A percentile compares a stretch with the other conserved stretches of the same genome.
Evolutionary conservation across 2,329 filamentous ascomycete genomes (phyloP).

Genomic region (Chalara sp.): DNA sequence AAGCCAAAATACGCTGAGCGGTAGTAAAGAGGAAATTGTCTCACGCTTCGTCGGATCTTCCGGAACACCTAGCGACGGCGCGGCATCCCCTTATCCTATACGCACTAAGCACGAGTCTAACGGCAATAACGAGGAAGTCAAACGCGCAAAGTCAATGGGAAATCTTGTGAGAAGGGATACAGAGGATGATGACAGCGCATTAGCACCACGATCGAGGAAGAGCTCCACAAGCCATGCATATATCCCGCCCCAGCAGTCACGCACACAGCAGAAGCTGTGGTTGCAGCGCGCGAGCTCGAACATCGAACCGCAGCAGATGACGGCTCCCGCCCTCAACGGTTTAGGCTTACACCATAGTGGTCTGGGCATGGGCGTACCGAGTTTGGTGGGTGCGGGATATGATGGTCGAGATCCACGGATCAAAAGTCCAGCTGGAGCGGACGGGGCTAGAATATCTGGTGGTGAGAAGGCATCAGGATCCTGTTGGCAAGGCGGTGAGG

Average conservation of each 20-base stretch:
- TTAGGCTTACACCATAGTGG: constrained; percentile 6
- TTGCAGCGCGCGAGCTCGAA: constrained; percentile 66
- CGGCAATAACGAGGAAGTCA: constrained; percentile 15
- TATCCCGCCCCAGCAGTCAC: constrained; percentile 42
- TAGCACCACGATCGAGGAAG: constrained; percentile 35
- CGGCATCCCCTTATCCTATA: neutral
- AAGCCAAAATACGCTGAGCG: constrained; percentile 13
- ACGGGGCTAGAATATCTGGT: constrained; percentile 70
- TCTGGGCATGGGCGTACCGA: constrained; percentile 14
- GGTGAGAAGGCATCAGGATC: constrained; percentile 65
- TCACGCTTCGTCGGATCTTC: constrained; percentile 53
- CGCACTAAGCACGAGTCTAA: constrained; percentile 4
- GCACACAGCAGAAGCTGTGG: constrained; percentile 71
- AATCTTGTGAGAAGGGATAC: constrained; percentile 26
- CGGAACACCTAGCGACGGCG: constrained; percentile 30
- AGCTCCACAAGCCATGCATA: constrained; percentile 18
- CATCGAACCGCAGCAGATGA: constrained; percentile 55
- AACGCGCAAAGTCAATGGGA: constrained; percentile 24
- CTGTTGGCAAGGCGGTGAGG: constrained; percentile 55
- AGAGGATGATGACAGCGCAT: constrained; percentile 33
- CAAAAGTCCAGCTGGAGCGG: constrained; percentile 57
- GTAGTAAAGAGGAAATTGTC: constrained; percentile 39
- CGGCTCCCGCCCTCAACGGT: constrained; percentile 20
- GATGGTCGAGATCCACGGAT: constrained; percentile 58
- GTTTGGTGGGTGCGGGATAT: constrained; percentile 42